phyloP scores from a whole-genome alignment of 73 alveolate species.

The Symbiodinium natans region DNA sequence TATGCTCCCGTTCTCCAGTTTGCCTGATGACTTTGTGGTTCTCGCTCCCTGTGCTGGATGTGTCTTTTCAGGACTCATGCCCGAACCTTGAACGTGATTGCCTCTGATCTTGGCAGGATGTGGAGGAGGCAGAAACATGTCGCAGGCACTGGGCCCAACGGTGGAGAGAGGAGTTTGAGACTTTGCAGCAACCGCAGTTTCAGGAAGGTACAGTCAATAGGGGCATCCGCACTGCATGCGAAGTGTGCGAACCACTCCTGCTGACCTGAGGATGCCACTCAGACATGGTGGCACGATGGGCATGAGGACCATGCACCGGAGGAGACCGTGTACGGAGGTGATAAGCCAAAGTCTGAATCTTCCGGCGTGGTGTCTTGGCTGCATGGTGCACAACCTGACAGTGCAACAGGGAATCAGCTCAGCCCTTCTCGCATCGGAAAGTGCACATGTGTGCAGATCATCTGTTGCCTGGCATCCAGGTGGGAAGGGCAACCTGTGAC shows the following conservation, averaged over 20 bases:
- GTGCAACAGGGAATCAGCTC: too few species aligned
- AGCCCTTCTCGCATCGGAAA: too few species aligned
- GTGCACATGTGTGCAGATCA: too few species aligned
- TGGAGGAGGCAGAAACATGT: constrained; percentile 1
- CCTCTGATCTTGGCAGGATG: too few species aligned
- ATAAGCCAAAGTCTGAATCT: neutral
- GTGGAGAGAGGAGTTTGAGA: neutral
- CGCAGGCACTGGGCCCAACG: neutral
- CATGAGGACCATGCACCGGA: neutral
- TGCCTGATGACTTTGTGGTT: too few species aligned
- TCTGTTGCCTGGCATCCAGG: too few species aligned
- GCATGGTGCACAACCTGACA: too few species aligned
- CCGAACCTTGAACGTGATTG: too few species aligned
- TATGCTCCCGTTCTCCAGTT: too few species aligned
- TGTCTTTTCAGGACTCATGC: too few species aligned
- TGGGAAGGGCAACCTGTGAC: constrained; percentile 41
- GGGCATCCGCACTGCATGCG: too few species aligned
- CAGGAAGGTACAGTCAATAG: neutral
- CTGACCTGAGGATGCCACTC: neutral
- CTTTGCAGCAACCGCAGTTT: neutral
- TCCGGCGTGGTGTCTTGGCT: neutral
- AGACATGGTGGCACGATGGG: neutral
- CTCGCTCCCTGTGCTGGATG: too few species aligned
- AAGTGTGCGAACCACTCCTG: neutral
- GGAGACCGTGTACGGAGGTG: neutral